Percentiles rank a stretch among this genome's conserved stretches.
phyloP scores from a whole-genome alignment of 495 filamentous ascomycete genomes.

The Achaetomiella virescens region DNA sequence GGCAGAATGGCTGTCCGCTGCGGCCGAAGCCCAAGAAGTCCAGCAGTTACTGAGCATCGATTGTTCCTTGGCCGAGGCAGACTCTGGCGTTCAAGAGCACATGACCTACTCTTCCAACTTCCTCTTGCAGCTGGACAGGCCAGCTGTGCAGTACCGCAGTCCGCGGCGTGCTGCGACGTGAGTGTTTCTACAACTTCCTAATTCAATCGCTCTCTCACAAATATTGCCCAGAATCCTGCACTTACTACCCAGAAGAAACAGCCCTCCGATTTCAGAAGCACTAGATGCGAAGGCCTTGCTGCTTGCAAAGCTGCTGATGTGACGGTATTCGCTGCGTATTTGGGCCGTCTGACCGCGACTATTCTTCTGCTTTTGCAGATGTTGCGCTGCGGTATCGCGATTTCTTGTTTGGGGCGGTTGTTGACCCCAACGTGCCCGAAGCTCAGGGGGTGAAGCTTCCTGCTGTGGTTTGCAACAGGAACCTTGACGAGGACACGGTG shows the following conservation, averaged over 20 bases:
- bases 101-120: slow-evolving; percentile 15
- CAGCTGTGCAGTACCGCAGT: slow-evolving; percentile 23
- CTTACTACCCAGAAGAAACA: slow-evolving; percentile 25
- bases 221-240: slow-evolving; percentile 28
- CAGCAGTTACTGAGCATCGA: slow-evolving; percentile 26
- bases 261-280: slow-evolving; percentile 28
- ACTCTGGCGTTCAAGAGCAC: slow-evolving; percentile 18
- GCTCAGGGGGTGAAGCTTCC: slow-evolving; percentile 17
- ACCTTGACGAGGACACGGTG: slow-evolving; percentile 27
- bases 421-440: slow-evolving; percentile 17
- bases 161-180: slow-evolving; percentile 27
- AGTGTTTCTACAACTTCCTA: background rate
- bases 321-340: slow-evolving; percentile 34
- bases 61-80: slow-evolving; percentile 14
- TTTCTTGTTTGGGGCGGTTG: slow-evolving; percentile 34
- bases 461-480: slow-evolving; percentile 33
- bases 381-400: slow-evolving; percentile 29
- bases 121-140: slow-evolving; percentile 13
- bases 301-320: slow-evolving; percentile 34
- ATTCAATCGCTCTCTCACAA: background rate
- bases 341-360: slow-evolving; percentile 10
- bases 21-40: background rate
- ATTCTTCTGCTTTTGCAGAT: slow-evolving; percentile 16
- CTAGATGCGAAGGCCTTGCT: slow-evolving; percentile 13
- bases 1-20: slow-evolving; percentile 20